Evolutionary conservation across 2,329 filamentous ascomycete species (phyloP), one percentile per base, ranked within the genome.

Genomic region (Ceratocystis harringtonii): DNA sequence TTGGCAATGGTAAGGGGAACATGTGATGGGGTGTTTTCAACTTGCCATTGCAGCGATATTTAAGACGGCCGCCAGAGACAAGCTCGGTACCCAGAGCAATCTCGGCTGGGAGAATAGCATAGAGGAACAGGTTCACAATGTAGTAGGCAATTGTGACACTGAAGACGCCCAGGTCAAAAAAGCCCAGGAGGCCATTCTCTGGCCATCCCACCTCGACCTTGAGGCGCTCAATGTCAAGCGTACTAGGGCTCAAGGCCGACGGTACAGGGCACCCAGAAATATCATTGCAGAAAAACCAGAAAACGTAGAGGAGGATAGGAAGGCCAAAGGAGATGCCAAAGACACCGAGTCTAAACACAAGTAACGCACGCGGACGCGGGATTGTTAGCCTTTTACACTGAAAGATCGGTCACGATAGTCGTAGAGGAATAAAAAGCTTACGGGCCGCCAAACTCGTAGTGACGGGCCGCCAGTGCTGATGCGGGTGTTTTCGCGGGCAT

Each of bases 261-360:
- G 92, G 90, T 2, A 89, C 86, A 60, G 92, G 94, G 73, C 94
- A 97, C 67, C 94, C 92, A 7, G 90, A 87, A 69, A 95, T 79
- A 74, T 97, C 92, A 77, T 96, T 97, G 81, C 92, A 96, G 71
- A 87, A 79, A 73, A 96, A 95, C 60, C 86, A 81, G 72, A 92
- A 87, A 70, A 85, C 73, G 76, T 94, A 95, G 70, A 90, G 83
- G 69, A 92, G 80, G 52, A 91, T 68, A 0, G 92, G 92, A 0
- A 96, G 84, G 66, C 86, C 86, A 71, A 95, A 87, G 6, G 88
- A 88, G 72, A 97, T 89, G 68, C 77, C 81, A 68, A 87, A 83
- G 44, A 89, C 90, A 65, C 91, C 92, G 52, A 86, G 79, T 65
- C 91, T 95, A 58, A 44, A 63, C 22, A 32, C 50, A 10, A 19